phyloP scores from a whole-genome alignment of 257 asterid genomes.

The Jacaranda mimosifolia region DNA sequence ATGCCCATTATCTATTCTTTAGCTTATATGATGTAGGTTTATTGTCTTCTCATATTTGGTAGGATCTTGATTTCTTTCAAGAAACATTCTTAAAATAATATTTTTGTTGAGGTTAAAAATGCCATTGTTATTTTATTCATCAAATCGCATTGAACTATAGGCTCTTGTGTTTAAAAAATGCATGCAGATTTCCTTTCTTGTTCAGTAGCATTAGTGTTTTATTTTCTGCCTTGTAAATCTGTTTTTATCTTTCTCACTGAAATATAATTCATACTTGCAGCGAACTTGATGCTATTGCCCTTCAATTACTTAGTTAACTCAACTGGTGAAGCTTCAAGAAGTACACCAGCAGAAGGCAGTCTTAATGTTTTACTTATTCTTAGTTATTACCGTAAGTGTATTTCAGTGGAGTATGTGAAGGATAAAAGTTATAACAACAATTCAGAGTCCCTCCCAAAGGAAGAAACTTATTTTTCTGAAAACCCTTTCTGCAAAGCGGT shows the following conservation, averaged over 20 bases:
- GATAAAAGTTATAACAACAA: slow-evolving; percentile 54
- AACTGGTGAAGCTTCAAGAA: slow-evolving; percentile 77
- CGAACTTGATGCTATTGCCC: slow-evolving; percentile 83
- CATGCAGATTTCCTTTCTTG: slow-evolving; percentile 1
- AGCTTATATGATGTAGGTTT: slow-evolving; percentile 22
- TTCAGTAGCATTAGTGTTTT: background rate
- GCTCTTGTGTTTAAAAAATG: slow-evolving; percentile 4
- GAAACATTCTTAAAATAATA: slow-evolving; percentile 8
- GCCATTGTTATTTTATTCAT: no score
- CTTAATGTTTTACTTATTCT: slow-evolving; percentile 84
- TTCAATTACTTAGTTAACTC: slow-evolving; percentile 79
- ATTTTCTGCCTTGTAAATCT: slow-evolving; percentile 32
- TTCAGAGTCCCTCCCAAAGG: slow-evolving; percentile 64
- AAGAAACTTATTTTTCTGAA: slow-evolving; percentile 73
- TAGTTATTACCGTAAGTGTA: slow-evolving; percentile 74
- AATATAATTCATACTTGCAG: slow-evolving; percentile 59
- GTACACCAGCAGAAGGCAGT: slow-evolving; percentile 83
- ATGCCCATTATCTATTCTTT: slow-evolving; percentile 4
- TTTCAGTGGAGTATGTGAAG: slow-evolving; percentile 60
- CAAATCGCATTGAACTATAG: background rate
- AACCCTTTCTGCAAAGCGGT: slow-evolving; percentile 90
- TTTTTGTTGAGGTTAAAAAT: no score
- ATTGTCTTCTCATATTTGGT: slow-evolving; percentile 10
- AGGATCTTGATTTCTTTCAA: slow-evolving; percentile 16
- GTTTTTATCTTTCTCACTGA: slow-evolving; percentile 37